Conservation (phyloP, 208 protist species). For the Crithidia brevicula region DNA sequence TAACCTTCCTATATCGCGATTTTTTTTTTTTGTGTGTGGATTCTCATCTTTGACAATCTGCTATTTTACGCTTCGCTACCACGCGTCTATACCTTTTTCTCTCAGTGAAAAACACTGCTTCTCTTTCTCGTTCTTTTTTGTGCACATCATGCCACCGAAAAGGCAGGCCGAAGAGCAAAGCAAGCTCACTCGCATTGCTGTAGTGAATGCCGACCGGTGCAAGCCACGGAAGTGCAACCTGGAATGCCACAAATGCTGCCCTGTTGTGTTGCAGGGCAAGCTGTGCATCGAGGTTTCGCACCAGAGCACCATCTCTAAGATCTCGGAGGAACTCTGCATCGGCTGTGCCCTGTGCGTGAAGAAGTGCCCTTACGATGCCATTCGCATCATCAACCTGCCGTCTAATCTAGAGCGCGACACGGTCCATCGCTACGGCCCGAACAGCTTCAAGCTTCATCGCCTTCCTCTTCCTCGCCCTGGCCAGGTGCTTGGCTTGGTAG, state of each 20-base stretch:
- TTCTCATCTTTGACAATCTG: too few species aligned
- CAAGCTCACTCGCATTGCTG: slow-evolving; percentile 98
- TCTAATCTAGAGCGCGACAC: slow-evolving; percentile 97
- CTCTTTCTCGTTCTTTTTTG: slow-evolving; percentile 11
- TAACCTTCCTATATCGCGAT: too few species aligned
- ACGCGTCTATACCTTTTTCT: too few species aligned
- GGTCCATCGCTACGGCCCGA: slow-evolving; percentile 99
- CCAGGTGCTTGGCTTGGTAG: slow-evolving; percentile 99
- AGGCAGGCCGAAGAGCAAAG: slow-evolving; percentile 88
- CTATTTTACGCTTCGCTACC: too few species aligned
- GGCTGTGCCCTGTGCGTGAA: slow-evolving; percentile 99
- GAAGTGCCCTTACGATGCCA: slow-evolving; percentile 99
- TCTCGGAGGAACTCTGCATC: slow-evolving; percentile 99
- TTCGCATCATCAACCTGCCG: slow-evolving; percentile 99
- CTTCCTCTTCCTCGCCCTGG: slow-evolving; percentile 98
- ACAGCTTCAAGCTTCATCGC: slow-evolving; percentile 99
- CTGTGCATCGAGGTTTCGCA: slow-evolving; percentile 99
- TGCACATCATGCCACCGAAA: slow-evolving; percentile 67
- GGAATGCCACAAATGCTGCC: slow-evolving; percentile 99
- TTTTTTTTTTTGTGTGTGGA: too few species aligned
- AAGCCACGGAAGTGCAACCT: slow-evolving; percentile 99
- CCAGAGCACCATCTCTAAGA: slow-evolving; percentile 93
- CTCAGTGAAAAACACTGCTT: not conserved
- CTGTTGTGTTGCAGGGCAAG: slow-evolving; percentile 98
- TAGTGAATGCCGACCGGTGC: slow-evolving; percentile 98